Conservation (phyloP, 495 filamentous ascomycete genomes). For the Glonium stellatum region DNA sequence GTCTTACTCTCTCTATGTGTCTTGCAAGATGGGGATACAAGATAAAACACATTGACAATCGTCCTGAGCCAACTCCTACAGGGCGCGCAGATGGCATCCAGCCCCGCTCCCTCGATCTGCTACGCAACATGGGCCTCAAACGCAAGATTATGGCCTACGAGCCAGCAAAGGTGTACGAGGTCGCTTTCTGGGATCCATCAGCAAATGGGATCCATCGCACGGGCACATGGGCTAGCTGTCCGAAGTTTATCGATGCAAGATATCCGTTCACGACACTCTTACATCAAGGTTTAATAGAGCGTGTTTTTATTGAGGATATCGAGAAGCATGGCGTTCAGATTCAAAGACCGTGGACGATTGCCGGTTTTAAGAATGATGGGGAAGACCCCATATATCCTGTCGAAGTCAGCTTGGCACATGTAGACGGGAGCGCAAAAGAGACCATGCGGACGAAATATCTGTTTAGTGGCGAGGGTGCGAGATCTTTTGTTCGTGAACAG, state of each 20-base stretch:
- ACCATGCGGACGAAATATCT: constrained; percentile 59
- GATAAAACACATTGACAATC: constrained; percentile 62
- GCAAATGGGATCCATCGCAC: constrained; percentile 51
- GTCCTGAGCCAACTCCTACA: constrained; percentile 54
- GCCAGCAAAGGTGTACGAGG: constrained; percentile 60
- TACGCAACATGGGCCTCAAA: constrained; percentile 61
- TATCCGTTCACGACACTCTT: constrained; percentile 61
- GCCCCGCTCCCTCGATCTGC: constrained; percentile 61
- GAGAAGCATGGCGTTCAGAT: constrained; percentile 51
- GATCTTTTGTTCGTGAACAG: constrained; percentile 54
- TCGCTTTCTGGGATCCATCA: constrained; percentile 59
- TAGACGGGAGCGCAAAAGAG: constrained; percentile 63
- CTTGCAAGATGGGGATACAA: constrained; percentile 63
- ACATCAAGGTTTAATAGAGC: constrained; percentile 60
- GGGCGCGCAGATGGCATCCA: constrained; percentile 73
- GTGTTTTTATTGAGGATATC: constrained; percentile 57
- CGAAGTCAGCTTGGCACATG: constrained; percentile 63
- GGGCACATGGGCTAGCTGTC: constrained; percentile 58
- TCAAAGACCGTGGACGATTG: constrained; percentile 58
- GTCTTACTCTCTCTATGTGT: constrained; percentile 77
- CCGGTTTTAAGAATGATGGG: constrained; percentile 53
- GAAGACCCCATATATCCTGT: constrained; percentile 51
- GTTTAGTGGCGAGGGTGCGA: constrained; percentile 60
- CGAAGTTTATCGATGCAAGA: constrained; percentile 58
- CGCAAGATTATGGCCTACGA: constrained; percentile 57